A percentile compares a stretch with the other conserved stretches of the same genome.
phyloP scores from a whole-genome alignment of 495 filamentous ascomycete species.

The Aspergillus campestris region DNA sequence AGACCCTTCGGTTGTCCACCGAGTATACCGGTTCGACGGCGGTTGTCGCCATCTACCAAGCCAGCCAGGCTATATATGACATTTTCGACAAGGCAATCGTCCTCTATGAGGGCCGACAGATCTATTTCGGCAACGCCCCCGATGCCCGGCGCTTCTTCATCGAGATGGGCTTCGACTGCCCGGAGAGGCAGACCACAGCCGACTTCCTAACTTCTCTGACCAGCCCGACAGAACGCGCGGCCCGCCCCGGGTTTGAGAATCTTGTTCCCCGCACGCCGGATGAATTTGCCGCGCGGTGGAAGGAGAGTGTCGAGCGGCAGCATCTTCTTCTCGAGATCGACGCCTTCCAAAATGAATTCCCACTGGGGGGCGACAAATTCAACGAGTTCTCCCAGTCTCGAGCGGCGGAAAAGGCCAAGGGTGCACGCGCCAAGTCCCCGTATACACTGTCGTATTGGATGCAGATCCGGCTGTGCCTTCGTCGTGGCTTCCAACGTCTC shows the following conservation, averaged over 20 bases:
- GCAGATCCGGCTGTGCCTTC: slow-evolving; percentile 67
- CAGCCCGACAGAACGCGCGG: slow-evolving; percentile 56
- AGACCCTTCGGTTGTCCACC: slow-evolving; percentile 56
- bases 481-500: slow-evolving; percentile 61
- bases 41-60: slow-evolving; percentile 79
- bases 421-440: slow-evolving; percentile 55
- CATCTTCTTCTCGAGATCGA: slow-evolving; percentile 63
- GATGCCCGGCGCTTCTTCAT: slow-evolving; percentile 62
- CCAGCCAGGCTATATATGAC: slow-evolving; percentile 68
- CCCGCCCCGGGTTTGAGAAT: slow-evolving; percentile 56
- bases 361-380: slow-evolving; percentile 54
- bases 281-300: slow-evolving; percentile 70
- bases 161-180: slow-evolving; percentile 68
- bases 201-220: slow-evolving; percentile 80
- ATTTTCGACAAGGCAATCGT: slow-evolving; percentile 71
- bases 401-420: slow-evolving; percentile 44
- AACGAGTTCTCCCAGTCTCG: slow-evolving; percentile 62
- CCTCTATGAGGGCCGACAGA: slow-evolving; percentile 75
- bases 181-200: slow-evolving; percentile 62
- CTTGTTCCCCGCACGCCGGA: slow-evolving; percentile 63
- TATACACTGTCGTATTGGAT: slow-evolving; percentile 66
- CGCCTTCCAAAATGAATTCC: slow-evolving; percentile 53
- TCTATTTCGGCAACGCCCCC: slow-evolving; percentile 61
- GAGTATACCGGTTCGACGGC: slow-evolving; percentile 57
- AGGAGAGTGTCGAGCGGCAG: slow-evolving; percentile 58